Conservation (phyloP, 78 protist genomes). For the Protostelium mycophagum region DNA sequence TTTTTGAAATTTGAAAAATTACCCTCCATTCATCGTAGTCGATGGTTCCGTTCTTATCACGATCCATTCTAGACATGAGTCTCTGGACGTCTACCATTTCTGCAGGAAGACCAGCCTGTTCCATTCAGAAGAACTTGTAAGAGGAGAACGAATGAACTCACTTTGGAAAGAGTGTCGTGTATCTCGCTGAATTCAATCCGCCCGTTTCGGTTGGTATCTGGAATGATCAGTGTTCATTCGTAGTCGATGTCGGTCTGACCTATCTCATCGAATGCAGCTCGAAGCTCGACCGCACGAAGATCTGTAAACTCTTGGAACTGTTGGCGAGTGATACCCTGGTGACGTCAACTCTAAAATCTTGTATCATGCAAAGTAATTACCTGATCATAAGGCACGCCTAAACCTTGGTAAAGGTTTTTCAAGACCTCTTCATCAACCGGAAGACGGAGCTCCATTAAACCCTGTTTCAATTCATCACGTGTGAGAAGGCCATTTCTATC, state of each 20-base stretch:
- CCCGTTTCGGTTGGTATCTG: background rate
- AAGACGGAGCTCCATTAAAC: background rate
- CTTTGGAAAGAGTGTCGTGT: background rate
- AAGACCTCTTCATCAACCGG: background rate
- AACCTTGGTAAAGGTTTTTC: background rate
- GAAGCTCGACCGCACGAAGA: background rate
- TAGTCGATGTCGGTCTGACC: background rate
- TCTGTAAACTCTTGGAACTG: background rate
- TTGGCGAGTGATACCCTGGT: background rate
- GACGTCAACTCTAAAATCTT: no score
- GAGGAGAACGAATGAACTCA: background rate
- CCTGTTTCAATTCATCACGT: background rate
- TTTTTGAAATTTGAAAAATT: no score
- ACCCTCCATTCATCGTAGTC: conserved; percentile 1
- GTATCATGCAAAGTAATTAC: no score
- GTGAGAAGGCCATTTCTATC: background rate
- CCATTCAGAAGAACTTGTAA: background rate
- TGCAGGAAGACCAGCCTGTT: background rate
- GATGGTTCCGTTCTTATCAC: background rate
- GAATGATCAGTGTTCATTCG: background rate
- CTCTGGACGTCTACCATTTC: background rate
- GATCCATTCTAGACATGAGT: background rate
- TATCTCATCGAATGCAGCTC: background rate
- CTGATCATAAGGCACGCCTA: background rate
- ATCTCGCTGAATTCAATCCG: background rate